phyloP scores from a whole-genome alignment of 345 rosid species.

The Laguncularia racemosa region DNA sequence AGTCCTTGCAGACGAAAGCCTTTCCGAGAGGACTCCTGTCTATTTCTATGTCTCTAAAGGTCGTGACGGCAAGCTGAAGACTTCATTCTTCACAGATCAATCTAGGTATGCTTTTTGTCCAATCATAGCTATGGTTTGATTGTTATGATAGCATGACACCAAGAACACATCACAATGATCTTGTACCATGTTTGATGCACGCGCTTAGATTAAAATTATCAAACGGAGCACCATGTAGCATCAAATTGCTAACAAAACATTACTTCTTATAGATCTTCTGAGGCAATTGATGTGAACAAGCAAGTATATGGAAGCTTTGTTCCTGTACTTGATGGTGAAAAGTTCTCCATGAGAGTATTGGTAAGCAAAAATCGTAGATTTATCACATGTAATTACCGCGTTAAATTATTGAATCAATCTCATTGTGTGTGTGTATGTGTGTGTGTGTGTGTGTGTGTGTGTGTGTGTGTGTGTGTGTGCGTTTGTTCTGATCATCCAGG shows the following conservation, averaged over 20 bases:
- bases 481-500: slow-evolving; percentile 15
- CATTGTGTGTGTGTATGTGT: too few relatives aligned
- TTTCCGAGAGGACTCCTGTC: slow-evolving; percentile 73
- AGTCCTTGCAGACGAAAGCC: slow-evolving; percentile 59
- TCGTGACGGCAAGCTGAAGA: slow-evolving; percentile 40
- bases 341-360: slow-evolving; percentile 55
- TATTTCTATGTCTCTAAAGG: slow-evolving; percentile 70
- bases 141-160: too few relatives aligned
- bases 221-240: too few relatives aligned
- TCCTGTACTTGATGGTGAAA: slow-evolving; percentile 70
- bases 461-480: too few relatives aligned
- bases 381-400: neutral
- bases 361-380: slow-evolving; percentile 21
- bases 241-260: neutral
- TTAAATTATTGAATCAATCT: neutral
- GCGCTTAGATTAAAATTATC: too few relatives aligned
- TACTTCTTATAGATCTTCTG: slow-evolving; percentile 45
- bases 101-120: slow-evolving; percentile 51
- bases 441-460: too few relatives aligned
- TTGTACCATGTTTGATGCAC: too few relatives aligned
- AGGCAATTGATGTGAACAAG: slow-evolving; percentile 38
- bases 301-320: slow-evolving; percentile 37
- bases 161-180: too few relatives aligned
- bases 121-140: too few relatives aligned
- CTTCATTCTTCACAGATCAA: slow-evolving; percentile 73